Evolutionary conservation across 2,329 filamentous ascomycete species (phyloP).

Genomic region (Talaromyces rugulosus): DNA sequence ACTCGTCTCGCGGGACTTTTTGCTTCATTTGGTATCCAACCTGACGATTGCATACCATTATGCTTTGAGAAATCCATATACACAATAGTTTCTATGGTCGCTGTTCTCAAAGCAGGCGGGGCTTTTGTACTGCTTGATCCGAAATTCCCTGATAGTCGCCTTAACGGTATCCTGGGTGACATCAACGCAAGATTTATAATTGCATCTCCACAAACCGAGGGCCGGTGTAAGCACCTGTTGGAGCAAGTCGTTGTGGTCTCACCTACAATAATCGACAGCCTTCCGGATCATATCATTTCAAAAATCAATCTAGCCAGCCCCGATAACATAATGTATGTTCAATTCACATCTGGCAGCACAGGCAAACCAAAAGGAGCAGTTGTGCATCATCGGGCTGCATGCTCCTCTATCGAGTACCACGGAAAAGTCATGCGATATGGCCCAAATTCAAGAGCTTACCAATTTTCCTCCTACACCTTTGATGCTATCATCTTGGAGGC

Average conservation of each 20-base stretch:
- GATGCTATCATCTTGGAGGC: conserved; percentile 53
- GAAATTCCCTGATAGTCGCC: neutral
- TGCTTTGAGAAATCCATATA: conserved; percentile 17
- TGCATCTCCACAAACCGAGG: conserved; percentile 9
- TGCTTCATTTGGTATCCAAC: conserved; percentile 23
- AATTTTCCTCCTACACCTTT: conserved; percentile 54
- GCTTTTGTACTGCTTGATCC: conserved; percentile 10
- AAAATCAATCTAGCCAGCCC: neutral
- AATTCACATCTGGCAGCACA: conserved; percentile 2
- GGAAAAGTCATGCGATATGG: neutral
- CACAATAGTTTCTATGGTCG: conserved; percentile 12
- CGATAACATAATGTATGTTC: neutral
- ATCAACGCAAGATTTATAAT: neutral
- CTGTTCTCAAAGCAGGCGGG: conserved; percentile 14
- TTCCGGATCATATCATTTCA: neutral
- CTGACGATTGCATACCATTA: conserved; percentile 18
- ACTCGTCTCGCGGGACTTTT: conserved; percentile 24
- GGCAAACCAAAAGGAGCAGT: neutral
- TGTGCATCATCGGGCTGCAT: neutral
- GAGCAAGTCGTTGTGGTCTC: neutral
- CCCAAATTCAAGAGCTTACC: conserved; percentile 55
- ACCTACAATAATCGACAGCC: neutral
- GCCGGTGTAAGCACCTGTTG: neutral
- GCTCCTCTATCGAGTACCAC: neutral
- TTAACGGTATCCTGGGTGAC: neutral